phyloP scores from a whole-genome alignment of 345 rosid species.

The Chamaenerion angustifolium region DNA sequence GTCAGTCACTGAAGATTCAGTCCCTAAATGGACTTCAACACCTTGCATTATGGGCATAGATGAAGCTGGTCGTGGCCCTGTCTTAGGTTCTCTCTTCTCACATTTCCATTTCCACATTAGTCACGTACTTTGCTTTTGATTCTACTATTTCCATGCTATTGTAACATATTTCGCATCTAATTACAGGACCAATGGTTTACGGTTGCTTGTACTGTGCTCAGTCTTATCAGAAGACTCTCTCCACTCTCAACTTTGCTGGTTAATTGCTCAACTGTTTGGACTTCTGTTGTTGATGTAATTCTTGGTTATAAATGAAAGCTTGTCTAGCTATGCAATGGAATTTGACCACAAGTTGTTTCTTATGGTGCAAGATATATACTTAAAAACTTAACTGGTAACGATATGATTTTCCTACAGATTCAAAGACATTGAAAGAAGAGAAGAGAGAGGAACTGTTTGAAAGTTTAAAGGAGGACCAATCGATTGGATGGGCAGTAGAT shows the following conservation, averaged over 20 bases:
- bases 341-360: too few relatives aligned
- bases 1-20: slow-evolving; percentile 10
- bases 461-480: slow-evolving; percentile 49
- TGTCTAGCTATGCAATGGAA: too few relatives aligned
- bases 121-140: background rate
- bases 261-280: background rate
- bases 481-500: slow-evolving; percentile 92
- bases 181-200: slow-evolving; percentile 91
- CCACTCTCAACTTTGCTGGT: slow-evolving; percentile 80
- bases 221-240: slow-evolving; percentile 60
- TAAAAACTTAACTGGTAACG: background rate
- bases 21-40: slow-evolving; percentile 52
- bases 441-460: slow-evolving; percentile 83
- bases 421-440: slow-evolving; percentile 90
- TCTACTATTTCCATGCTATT: background rate
- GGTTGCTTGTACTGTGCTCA: slow-evolving; percentile 88
- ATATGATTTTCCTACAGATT: slow-evolving; percentile 30
- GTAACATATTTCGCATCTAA: background rate
- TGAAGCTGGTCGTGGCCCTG: slow-evolving; percentile 96
- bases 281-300: background rate
- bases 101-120: background rate
- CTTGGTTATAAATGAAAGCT: background rate
- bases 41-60: slow-evolving; percentile 95
- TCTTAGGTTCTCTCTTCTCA: slow-evolving; percentile 35
- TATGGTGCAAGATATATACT: too few relatives aligned